Percentiles rank a stretch among this genome's conserved stretches.
Evolutionary conservation across 768 basidiomycete genomes (phyloP).

Genomic region (Bullera alba): DNA sequence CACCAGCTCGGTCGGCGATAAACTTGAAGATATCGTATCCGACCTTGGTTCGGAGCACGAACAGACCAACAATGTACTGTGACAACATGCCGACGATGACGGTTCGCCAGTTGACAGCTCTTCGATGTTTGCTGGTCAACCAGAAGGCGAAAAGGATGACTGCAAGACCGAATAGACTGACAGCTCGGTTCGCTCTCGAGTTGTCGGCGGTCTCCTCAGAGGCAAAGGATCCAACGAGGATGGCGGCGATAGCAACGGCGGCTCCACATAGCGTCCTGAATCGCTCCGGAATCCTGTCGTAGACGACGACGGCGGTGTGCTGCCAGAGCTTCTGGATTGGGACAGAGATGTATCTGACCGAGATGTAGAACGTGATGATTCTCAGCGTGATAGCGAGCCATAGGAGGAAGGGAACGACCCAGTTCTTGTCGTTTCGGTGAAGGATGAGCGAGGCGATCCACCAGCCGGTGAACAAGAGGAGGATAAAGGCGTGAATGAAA

Average conservation of each 20-base stretch:
- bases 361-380: slow-evolving; percentile 8
- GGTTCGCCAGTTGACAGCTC: slow-evolving; percentile 48
- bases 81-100: slow-evolving; percentile 76
- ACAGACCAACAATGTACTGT: slow-evolving; percentile 79
- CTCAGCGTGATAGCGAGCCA: slow-evolving; percentile 14
- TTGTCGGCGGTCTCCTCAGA: slow-evolving; percentile 14
- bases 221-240: slow-evolving; percentile 9
- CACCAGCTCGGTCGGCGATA: slow-evolving; percentile 68
- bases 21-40: slow-evolving; percentile 71
- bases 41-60: slow-evolving; percentile 76
- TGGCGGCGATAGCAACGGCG: slow-evolving; percentile 10
- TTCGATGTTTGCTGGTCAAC: slow-evolving; percentile 11
- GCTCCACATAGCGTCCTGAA: slow-evolving; percentile 9
- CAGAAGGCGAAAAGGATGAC: slow-evolving; percentile 22
- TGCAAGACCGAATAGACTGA: slow-evolving; percentile 15
- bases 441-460: slow-evolving; percentile 15
- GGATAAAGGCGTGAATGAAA: slow-evolving; percentile 1
- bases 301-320: not conserved
- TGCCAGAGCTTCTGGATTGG: slow-evolving; percentile 5
- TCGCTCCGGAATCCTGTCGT: not conserved
- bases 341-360: not conserved
- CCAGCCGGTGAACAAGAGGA: slow-evolving; percentile 13
- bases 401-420: slow-evolving; percentile 15
- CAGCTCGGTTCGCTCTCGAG: slow-evolving; percentile 14
- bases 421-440: slow-evolving; percentile 6